phyloP scores from a whole-genome alignment of 2,329 filamentous ascomycete genomes.

The Teratosphaeria pseudoeucalypti region DNA sequence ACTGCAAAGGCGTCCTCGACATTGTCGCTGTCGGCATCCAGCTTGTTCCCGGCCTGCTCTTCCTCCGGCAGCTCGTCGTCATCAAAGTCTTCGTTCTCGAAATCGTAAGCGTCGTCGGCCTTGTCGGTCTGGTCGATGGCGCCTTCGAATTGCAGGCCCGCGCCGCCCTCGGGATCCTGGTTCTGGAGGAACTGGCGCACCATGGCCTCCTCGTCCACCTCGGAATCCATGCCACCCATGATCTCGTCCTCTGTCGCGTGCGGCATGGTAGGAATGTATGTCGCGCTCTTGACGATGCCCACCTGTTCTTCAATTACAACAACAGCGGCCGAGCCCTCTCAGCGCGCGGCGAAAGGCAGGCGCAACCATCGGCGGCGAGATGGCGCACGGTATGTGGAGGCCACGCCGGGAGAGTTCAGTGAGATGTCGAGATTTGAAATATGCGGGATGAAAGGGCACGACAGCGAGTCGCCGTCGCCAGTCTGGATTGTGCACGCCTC shows the following conservation, averaged over 20 bases:
- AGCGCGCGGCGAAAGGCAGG: background rate
- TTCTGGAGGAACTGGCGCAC: slow-evolving; percentile 21
- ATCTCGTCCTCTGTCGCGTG: slow-evolving; percentile 25
- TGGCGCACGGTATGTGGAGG: background rate
- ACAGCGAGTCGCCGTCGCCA: background rate
- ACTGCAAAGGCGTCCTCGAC: slow-evolving; percentile 3
- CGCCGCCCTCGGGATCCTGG: slow-evolving; percentile 14
- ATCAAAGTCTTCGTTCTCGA: slow-evolving; percentile 61
- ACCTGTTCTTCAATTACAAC: background rate
- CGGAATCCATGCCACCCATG: background rate
- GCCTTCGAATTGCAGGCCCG: slow-evolving; percentile 12
- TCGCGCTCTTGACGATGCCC: slow-evolving; percentile 24
- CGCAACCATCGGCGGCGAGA: background rate
- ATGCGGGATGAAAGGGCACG: background rate
- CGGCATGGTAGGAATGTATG: slow-evolving; percentile 22
- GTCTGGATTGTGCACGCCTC: too few species aligned
- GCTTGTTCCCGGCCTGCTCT: slow-evolving; percentile 37
- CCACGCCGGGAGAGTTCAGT: background rate
- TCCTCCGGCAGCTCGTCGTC: slow-evolving; percentile 87
- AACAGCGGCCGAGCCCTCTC: background rate
- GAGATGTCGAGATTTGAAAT: background rate
- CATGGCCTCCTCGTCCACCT: slow-evolving; percentile 14
- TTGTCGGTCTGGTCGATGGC: slow-evolving; percentile 55
- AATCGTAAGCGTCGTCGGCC: slow-evolving; percentile 86
- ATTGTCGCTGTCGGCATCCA: slow-evolving; percentile 9